Percentiles rank a stretch among this genome's conserved stretches.
phyloP scores from a whole-genome alignment of 306 rosid species.

The Echinosophora koreensis region DNA sequence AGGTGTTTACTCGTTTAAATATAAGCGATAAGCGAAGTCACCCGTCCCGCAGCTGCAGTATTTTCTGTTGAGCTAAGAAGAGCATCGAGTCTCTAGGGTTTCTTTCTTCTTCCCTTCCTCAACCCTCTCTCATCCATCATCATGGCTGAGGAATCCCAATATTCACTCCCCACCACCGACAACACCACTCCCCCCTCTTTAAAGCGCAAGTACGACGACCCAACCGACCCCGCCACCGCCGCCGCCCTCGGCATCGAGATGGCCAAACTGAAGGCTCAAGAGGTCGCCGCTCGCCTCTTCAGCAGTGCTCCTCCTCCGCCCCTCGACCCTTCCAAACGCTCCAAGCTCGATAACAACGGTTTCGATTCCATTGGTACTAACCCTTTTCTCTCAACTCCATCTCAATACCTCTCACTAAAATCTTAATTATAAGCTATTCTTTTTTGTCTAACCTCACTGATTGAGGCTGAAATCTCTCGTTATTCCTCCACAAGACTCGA shows the following conservation, averaged over 20 bases:
- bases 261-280: constrained; percentile 97
- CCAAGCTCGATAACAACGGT: constrained; percentile 83
- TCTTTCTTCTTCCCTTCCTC: neutral
- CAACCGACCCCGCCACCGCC: constrained; percentile 57
- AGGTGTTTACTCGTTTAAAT: no score
- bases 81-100: constrained; percentile 51
- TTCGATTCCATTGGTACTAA: constrained; percentile 64
- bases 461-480: no score
- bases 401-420: neutral
- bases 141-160: constrained; percentile 85
- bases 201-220: constrained; percentile 81
- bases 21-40: neutral
- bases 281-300: constrained; percentile 89
- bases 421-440: no score
- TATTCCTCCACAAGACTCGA: no score
- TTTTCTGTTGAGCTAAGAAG: neutral
- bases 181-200: constrained; percentile 50
- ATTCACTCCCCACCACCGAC: constrained; percentile 36
- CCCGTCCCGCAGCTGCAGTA: neutral
- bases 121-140: neutral
- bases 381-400: neutral
- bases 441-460: no score
- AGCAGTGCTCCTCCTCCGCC: constrained; percentile 45
- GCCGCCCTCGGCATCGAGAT: constrained; percentile 68
- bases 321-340: constrained; percentile 71